A percentile compares a stretch with the other conserved stretches of the same genome.
Evolutionary conservation across 306 rosid genomes (phyloP).

Genomic region (Lablab purpureus): DNA sequence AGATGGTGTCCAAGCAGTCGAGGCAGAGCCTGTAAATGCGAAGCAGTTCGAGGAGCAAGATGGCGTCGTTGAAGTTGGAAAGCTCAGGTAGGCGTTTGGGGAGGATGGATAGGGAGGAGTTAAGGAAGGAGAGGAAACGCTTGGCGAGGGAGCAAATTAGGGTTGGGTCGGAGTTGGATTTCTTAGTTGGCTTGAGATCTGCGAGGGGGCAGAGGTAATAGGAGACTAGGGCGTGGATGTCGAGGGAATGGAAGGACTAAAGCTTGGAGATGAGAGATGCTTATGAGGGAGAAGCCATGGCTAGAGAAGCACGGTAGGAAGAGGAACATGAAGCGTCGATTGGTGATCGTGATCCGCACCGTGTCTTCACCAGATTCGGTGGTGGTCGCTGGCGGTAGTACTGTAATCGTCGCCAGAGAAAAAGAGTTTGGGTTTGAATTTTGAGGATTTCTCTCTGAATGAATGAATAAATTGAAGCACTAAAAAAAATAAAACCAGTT

Average conservation of each 20-base stretch:
- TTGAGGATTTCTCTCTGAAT: neutral
- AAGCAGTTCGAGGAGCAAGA: conserved; percentile 55
- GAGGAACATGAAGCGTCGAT: conserved; percentile 53
- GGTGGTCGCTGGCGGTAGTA: neutral
- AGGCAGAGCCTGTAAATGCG: conserved; percentile 65
- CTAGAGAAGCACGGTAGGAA: conserved; percentile 51
- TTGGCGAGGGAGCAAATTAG: conserved; percentile 72
- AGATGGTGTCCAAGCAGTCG: conserved; percentile 61
- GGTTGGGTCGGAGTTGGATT: conserved; percentile 46
- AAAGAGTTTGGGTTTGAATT: neutral
- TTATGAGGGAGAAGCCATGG: conserved; percentile 65
- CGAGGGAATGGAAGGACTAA: conserved; percentile 55
- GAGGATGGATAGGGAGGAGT: conserved; percentile 58
- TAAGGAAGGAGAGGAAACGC: conserved; percentile 64
- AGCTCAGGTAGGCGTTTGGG: conserved; percentile 70
- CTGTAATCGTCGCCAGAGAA: conserved; percentile 16
- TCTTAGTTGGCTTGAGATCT: conserved; percentile 50
- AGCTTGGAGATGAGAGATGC: conserved; percentile 64
- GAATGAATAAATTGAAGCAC: conserved; percentile 35
- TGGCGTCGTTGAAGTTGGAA: conserved; percentile 43
- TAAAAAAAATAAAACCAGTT: no score
- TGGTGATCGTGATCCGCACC: conserved; percentile 17
- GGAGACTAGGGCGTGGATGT: conserved; percentile 52
- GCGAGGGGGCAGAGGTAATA: conserved; percentile 64
- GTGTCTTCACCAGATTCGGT: neutral